A percentile compares a stretch with the other conserved stretches of the same genome.
phyloP scores from a whole-genome alignment of 2,329 filamentous ascomycete genomes.

The Curvularia sp. region DNA sequence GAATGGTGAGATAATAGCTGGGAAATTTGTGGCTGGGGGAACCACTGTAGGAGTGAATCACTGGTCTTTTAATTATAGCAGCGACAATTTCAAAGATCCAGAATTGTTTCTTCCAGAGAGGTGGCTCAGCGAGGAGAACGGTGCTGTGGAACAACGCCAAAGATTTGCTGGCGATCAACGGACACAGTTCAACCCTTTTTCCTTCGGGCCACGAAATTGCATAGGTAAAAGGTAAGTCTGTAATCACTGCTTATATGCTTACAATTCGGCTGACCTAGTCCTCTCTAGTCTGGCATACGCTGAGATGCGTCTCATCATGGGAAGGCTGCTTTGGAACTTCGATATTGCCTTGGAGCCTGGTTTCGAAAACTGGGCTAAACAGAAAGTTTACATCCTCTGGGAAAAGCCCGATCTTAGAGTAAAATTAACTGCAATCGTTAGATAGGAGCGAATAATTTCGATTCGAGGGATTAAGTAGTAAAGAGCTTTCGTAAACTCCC shows the following conservation, averaged over 20 bases:
- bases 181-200: not conserved
- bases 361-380: not conserved
- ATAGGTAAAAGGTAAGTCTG: conserved; percentile 1
- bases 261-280: not conserved
- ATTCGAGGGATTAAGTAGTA: no score
- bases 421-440: not conserved
- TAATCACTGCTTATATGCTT: not conserved
- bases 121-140: not conserved
- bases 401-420: not conserved
- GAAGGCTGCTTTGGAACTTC: conserved; percentile 1
- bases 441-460: no score
- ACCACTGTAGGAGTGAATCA: not conserved
- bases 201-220: conserved; percentile 1
- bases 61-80: not conserved
- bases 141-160: not conserved
- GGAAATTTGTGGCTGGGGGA: conserved; percentile 1
- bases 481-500: no score
- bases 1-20: not conserved
- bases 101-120: conserved; percentile 2
- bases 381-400: conserved; percentile 3
- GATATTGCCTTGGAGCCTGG: not conserved
- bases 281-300: not conserved
- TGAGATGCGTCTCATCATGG: conserved; percentile 2
- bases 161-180: not conserved
- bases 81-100: not conserved